These are phyloP conservation scores for Wickerhamomyces sp. DNA, from an alignment of 1,139 yeast species.

Conservation along the genomic window DNA sequence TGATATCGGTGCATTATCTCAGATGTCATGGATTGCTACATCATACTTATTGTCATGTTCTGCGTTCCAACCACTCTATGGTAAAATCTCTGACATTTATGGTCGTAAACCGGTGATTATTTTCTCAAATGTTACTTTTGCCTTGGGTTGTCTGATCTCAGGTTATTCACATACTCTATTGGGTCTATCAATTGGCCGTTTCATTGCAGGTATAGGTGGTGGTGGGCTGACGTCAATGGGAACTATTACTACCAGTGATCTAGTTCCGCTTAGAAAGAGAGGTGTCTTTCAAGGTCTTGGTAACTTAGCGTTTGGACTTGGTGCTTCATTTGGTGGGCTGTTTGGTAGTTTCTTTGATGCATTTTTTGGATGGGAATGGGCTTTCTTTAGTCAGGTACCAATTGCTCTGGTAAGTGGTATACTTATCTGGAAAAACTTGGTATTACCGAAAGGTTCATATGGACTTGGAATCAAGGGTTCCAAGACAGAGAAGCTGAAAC, in stretches of 20 bases:
- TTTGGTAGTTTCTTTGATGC: slow-evolving; percentile 52
- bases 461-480: slow-evolving; percentile 25
- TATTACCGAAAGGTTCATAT: slow-evolving; percentile 37
- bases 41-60: slow-evolving; percentile 56
- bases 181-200: slow-evolving; percentile 64
- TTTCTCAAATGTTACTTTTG: slow-evolving; percentile 44
- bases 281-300: slow-evolving; percentile 62
- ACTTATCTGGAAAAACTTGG: slow-evolving; percentile 29
- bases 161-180: slow-evolving; percentile 44
- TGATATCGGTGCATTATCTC: slow-evolving; percentile 49
- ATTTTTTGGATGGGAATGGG: slow-evolving; percentile 79
- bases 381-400: slow-evolving; percentile 59
- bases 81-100: slow-evolving; percentile 80
- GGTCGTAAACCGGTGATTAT: slow-evolving; percentile 61
- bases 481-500: slow-evolving; percentile 37
- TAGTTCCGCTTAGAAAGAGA: slow-evolving; percentile 52
- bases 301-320: slow-evolving; percentile 60
- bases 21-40: slow-evolving; percentile 57
- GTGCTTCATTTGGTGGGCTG: slow-evolving; percentile 68
- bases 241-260: slow-evolving; percentile 52
- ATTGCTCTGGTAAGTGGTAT: slow-evolving; percentile 47
- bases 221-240: slow-evolving; percentile 57
- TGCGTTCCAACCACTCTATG: slow-evolving; percentile 74
- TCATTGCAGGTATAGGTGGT: slow-evolving; percentile 60
- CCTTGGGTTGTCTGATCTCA: slow-evolving; percentile 51